phyloP scores from a whole-genome alignment of 352 stramenopile genomes.

The Sclerospora graminicola region DNA sequence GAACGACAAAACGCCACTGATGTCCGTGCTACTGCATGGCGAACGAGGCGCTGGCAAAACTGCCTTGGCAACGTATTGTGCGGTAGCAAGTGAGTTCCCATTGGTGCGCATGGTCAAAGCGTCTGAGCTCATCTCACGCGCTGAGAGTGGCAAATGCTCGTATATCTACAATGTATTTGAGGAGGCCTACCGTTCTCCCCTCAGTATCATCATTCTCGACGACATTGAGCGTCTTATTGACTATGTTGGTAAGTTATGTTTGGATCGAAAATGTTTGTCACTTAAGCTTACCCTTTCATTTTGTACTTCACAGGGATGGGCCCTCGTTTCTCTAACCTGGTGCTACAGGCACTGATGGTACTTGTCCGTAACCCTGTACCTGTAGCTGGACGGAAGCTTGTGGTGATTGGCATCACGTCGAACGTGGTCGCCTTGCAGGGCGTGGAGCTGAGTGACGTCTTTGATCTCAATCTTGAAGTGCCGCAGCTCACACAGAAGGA shows the following conservation, averaged over 20 bases:
- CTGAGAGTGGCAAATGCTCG: slow-evolving; percentile 90
- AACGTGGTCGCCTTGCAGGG: slow-evolving; percentile 87
- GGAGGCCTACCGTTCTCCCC: slow-evolving; percentile 96
- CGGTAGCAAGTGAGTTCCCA: slow-evolving; percentile 93
- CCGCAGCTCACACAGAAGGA: slow-evolving; percentile 85
- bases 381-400: slow-evolving; percentile 88
- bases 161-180: slow-evolving; percentile 93
- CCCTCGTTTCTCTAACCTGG: slow-evolving; percentile 96
- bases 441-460: slow-evolving; percentile 90
- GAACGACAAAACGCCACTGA: slow-evolving; percentile 93
- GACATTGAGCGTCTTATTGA: slow-evolving; percentile 99
- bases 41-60: slow-evolving; percentile 93
- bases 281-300: slow-evolving; percentile 1
- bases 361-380: slow-evolving; percentile 96
- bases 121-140: slow-evolving; percentile 95
- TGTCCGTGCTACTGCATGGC: slow-evolving; percentile 96
- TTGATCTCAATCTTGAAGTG: slow-evolving; percentile 90
- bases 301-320: slow-evolving; percentile 64
- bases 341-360: slow-evolving; percentile 98
- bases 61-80: slow-evolving; percentile 94
- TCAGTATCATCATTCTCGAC: slow-evolving; percentile 99
- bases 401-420: slow-evolving; percentile 94
- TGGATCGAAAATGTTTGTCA: neutral
- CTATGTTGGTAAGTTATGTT: slow-evolving; percentile 60
- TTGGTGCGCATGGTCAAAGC: slow-evolving; percentile 97